These are phyloP conservation scores for Calocera viscosa DNA, from an alignment of 768 basidiomycete species.

Conservation along the genomic window DNA sequence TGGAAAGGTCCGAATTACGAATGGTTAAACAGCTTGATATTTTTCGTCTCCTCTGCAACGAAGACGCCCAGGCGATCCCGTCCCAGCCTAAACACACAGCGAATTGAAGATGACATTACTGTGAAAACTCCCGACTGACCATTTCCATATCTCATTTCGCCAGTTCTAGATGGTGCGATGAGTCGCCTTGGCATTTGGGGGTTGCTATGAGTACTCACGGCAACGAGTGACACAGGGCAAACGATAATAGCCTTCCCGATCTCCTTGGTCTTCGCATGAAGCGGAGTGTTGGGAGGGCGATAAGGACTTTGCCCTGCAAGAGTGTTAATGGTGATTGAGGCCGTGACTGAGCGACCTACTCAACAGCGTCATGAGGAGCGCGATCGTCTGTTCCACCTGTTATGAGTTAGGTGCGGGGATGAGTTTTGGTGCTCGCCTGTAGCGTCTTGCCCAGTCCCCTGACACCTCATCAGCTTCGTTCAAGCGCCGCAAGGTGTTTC, in stretches of 20 bases:
- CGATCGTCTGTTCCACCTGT: conserved; percentile 52
- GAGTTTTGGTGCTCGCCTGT: conserved; percentile 37
- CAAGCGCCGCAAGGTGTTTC: conserved; percentile 14
- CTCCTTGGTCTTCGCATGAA: not conserved
- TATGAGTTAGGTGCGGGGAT: not conserved
- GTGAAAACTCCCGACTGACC: conserved; percentile 41
- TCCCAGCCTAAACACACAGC: conserved; percentile 34
- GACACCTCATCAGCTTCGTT: conserved; percentile 15
- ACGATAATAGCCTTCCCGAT: conserved; percentile 81
- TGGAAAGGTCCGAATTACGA: conserved; percentile 33
- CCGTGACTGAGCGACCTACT: no score
- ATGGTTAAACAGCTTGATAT: conserved; percentile 60
- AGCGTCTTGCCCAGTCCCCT: conserved; percentile 98
- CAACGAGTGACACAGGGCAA: conserved; percentile 83
- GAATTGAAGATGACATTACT: not conserved
- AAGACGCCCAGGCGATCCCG: conserved; percentile 46
- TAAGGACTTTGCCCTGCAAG: not conserved
- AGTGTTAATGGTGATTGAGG: no score
- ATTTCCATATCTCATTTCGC: conserved; percentile 91
- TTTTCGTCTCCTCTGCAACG: conserved; percentile 42
- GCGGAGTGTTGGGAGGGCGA: not conserved
- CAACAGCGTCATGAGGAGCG: conserved; percentile 84
- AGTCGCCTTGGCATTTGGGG: not conserved
- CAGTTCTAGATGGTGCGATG: conserved; percentile 54
- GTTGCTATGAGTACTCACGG: conserved; percentile 35